Evolutionary conservation across 495 filamentous ascomycete genomes (phyloP).

Genomic region (Penicillium ucsense): DNA sequence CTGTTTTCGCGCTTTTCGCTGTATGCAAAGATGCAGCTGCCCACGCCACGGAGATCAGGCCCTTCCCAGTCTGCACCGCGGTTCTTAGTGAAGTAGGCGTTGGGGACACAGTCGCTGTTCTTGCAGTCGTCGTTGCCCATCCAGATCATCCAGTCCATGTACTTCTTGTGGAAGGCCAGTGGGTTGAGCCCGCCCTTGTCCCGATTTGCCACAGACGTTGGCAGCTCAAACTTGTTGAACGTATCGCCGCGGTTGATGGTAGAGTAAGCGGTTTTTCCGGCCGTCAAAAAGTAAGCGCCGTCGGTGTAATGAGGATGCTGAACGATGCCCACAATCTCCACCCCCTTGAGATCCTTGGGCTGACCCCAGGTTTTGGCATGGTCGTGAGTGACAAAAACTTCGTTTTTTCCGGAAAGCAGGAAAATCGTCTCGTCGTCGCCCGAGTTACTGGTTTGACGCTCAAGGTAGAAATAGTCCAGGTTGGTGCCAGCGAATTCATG

Average conservation of each 20-base stretch:
- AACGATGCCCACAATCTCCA: conserved; percentile 56
- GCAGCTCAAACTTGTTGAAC: conserved; percentile 59
- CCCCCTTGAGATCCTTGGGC: conserved; percentile 40
- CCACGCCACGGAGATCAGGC: conserved; percentile 55
- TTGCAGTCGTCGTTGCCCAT: conserved; percentile 56
- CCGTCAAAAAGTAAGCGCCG: conserved; percentile 74
- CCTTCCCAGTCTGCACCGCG: conserved; percentile 75
- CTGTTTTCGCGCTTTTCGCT: conserved; percentile 50
- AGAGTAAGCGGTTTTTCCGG: conserved; percentile 57
- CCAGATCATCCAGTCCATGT: conserved; percentile 86
- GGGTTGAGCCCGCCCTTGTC: conserved; percentile 36
- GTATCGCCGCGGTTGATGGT: conserved; percentile 63
- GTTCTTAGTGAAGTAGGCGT: conserved; percentile 62
- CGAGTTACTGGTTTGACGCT: conserved; percentile 56
- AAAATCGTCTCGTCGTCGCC: conserved; percentile 75
- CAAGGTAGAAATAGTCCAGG: conserved; percentile 71
- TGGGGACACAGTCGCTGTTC: conserved; percentile 48
- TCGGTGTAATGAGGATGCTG: conserved; percentile 73
- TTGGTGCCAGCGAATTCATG: conserved; percentile 46
- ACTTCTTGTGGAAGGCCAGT: conserved; percentile 68
- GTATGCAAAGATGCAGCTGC: conserved; percentile 73
- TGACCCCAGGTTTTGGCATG: conserved; percentile 80
- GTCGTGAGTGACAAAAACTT: conserved; percentile 64
- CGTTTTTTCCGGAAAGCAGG: conserved; percentile 54
- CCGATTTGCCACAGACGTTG: conserved; percentile 16